Evolutionary conservation across 164 flowering plant species (phyloP).

Genomic region (Tetrastigma voinierianum): DNA sequence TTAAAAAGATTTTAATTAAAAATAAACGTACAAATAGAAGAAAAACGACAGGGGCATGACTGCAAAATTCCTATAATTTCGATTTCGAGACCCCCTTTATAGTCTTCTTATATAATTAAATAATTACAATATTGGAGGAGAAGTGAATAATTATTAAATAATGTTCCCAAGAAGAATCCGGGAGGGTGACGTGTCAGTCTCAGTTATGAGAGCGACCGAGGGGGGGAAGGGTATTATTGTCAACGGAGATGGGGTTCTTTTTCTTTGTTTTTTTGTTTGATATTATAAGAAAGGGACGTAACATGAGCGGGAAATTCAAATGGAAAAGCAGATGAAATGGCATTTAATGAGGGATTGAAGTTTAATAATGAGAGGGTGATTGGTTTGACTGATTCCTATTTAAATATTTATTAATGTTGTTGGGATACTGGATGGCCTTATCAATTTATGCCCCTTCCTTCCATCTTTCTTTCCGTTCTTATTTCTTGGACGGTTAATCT

Average conservation of each 20-base stretch:
- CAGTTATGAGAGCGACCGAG: too few relatives aligned
- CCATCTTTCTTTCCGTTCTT: too few relatives aligned
- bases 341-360: constrained; percentile 3
- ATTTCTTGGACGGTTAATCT: too few relatives aligned
- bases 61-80: too few relatives aligned
- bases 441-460: too few relatives aligned
- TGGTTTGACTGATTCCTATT: not conserved
- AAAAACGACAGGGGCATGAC: too few relatives aligned
- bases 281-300: not conserved
- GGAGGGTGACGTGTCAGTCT: not conserved
- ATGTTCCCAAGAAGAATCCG: constrained; percentile 15
- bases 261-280: not conserved
- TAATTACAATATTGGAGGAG: constrained; percentile 21
- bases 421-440: not conserved
- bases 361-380: not conserved
- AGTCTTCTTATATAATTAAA: constrained; percentile 7
- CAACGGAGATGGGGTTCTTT: too few relatives aligned
- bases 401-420: too few relatives aligned
- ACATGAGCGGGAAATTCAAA: constrained; percentile 28
- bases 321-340: not conserved
- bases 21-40: too few relatives aligned
- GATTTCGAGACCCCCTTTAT: too few relatives aligned
- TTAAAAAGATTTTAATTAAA: too few relatives aligned
- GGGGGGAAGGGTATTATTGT: too few relatives aligned
- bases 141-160: constrained; percentile 2